Base-by-base conservation (phyloP, 2,329 filamentous ascomycete genomes). In the Reticulascus tulasneorum region DNA sequence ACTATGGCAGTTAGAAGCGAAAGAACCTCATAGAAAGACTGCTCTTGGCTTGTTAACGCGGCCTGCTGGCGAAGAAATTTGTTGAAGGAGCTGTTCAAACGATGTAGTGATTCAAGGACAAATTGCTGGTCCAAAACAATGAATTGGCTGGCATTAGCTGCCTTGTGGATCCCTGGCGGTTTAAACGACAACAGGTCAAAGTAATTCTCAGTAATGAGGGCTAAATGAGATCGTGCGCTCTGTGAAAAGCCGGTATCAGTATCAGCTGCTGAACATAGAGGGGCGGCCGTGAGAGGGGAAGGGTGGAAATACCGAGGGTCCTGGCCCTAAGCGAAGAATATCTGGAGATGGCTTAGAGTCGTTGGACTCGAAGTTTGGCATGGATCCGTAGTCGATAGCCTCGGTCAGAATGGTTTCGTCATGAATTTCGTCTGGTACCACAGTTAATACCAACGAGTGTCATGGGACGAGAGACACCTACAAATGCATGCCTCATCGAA, bases 371-470 rank as follows among this genome's bases (percentile, higher is more conserved):
- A 73, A 64, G 12, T 64, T 64, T 0, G 73, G 68, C 30, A 78
- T 66, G 0, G 71, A 70, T 2, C 68, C 68, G 29, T 74, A 73
- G 51, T 79, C 73, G 3, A 74, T 67, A 2, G 59, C 61, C 29
- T 68, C 65, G 3, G 60, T 49, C 1, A 79, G 52, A 0, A 51
- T 30, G 0, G 56, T 59, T 4, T 60, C 54, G 29, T 70, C 64
- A 3, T 54, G 44, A 18, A 71, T 57, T 19, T 67, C 63, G 11
- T 44, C 73, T 75, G 19, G 4, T 4, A 5, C 13, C 12, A 42
- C 33, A 30, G 36, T 54, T 35, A 56, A 47, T 20, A 21, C 6
- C 9, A 23, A 8, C 12, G 4, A 4, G n/a, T 4, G 7, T 8
- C 3, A 7, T 17, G 6, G 4, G 0, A 0, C 6, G 3, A 16